These are phyloP conservation scores for Tremella fuciformis DNA, from an alignment of 768 basidiomycete genomes.

Conservation along the genomic window DNA sequence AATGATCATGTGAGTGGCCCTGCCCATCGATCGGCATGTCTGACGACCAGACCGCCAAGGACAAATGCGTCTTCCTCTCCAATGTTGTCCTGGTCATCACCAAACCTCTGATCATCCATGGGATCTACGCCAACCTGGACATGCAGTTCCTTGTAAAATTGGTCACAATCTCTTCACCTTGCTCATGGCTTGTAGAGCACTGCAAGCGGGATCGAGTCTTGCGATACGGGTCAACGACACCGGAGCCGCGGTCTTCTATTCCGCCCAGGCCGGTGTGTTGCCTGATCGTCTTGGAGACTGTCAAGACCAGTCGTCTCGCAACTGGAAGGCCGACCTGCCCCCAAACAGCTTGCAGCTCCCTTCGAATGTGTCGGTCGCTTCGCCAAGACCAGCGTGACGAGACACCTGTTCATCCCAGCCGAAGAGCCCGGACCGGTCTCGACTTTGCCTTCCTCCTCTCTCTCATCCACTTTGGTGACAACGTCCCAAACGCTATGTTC, in stretches of 20 bases:
- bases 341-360: background rate
- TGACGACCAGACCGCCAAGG: slow-evolving; percentile 77
- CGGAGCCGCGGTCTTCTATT: slow-evolving; percentile 41
- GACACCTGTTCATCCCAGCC: background rate
- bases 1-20: slow-evolving; percentile 60
- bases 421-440: slow-evolving; percentile 23
- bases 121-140: slow-evolving; percentile 57
- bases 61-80: slow-evolving; percentile 93
- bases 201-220: slow-evolving; percentile 42
- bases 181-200: slow-evolving; percentile 37
- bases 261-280: slow-evolving; percentile 18
- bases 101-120: slow-evolving; percentile 74
- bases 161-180: slow-evolving; percentile 50
- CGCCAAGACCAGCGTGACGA: too few species aligned
- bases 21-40: background rate
- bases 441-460: slow-evolving; percentile 50
- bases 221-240: slow-evolving; percentile 41
- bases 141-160: slow-evolving; percentile 82
- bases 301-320: slow-evolving; percentile 21
- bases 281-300: slow-evolving; percentile 29
- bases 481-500: background rate
- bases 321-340: slow-evolving; percentile 5
- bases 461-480: slow-evolving; percentile 33
- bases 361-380: background rate
- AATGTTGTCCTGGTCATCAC: slow-evolving; percentile 89